A percentile compares a stretch with the other conserved stretches of the same genome.
Evolutionary conservation across 2,329 filamentous ascomycete species (phyloP).

Genomic region (Penicillium oxalicum): DNA sequence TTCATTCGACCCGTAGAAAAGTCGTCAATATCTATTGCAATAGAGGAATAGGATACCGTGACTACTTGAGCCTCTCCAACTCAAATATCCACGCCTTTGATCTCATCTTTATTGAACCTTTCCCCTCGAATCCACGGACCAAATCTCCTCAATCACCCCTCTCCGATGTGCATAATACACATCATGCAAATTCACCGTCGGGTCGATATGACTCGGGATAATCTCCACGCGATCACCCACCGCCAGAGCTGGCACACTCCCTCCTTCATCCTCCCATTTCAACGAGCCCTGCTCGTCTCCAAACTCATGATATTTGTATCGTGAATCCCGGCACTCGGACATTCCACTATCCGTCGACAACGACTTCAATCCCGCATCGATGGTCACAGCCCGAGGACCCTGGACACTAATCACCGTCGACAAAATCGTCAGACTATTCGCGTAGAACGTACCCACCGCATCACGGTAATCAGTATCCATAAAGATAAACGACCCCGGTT

Average conservation of each 20-base stretch:
- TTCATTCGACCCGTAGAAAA: too few relatives aligned
- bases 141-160: slow-evolving; percentile 48
- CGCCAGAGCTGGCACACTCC: slow-evolving; percentile 30
- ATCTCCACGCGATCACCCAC: slow-evolving; percentile 48
- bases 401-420: slow-evolving; percentile 48
- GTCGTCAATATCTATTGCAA: too few relatives aligned
- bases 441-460: slow-evolving; percentile 46
- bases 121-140: slow-evolving; percentile 47
- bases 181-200: slow-evolving; percentile 50
- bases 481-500: slow-evolving; percentile 52
- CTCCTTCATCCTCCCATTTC: slow-evolving; percentile 36
- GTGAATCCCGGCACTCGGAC: slow-evolving; percentile 43
- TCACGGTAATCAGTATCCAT: slow-evolving; percentile 55
- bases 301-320: slow-evolving; percentile 42
- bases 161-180: slow-evolving; percentile 47
- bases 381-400: slow-evolving; percentile 41
- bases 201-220: slow-evolving; percentile 52
- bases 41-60: too few relatives aligned
- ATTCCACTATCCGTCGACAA: slow-evolving; percentile 49
- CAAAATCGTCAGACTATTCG: slow-evolving; percentile 46
- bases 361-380: slow-evolving; percentile 48
- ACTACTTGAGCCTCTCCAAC: too few relatives aligned
- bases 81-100: too few relatives aligned
- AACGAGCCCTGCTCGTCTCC: slow-evolving; percentile 49
- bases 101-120: slow-evolving; percentile 42